Conservation (phyloP, 2,329 filamentous ascomycete genomes). For the Fusarium acutatum region DNA sequence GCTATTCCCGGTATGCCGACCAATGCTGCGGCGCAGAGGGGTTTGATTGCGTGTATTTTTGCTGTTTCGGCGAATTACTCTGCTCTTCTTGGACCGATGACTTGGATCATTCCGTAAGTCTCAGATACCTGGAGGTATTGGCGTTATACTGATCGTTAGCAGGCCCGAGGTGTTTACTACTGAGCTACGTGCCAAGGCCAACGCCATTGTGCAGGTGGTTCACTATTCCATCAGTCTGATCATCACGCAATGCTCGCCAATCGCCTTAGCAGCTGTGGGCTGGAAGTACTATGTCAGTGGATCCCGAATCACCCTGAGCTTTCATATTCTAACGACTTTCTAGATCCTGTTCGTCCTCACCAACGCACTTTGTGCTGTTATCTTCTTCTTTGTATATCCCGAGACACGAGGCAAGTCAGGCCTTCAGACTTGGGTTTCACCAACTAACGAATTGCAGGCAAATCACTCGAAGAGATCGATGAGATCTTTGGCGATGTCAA, state of each 20-base stretch:
- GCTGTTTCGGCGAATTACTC: conserved; percentile 46
- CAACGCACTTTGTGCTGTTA: conserved; percentile 48
- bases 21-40: conserved; percentile 49
- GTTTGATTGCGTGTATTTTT: conserved; percentile 53
- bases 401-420: conserved; percentile 47
- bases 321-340: fast-evolving
- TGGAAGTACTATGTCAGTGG: conserved; percentile 52
- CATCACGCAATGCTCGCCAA: conserved; percentile 53
- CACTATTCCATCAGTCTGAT: conserved; percentile 52
- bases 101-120: conserved; percentile 53
- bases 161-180: conserved; percentile 54
- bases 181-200: conserved; percentile 52
- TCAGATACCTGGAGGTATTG: fast-evolving
- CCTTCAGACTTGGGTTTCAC: fast-evolving
- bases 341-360: conserved; percentile 52
- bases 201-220: conserved; percentile 52
- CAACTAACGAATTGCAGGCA: conserved; percentile 36
- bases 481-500: conserved; percentile 52
- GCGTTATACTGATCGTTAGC: fast-evolving
- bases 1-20: conserved; percentile 48
- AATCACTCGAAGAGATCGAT: conserved; percentile 52
- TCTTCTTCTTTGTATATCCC: conserved; percentile 49
- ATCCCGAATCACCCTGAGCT: fast-evolving
- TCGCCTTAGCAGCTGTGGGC: conserved; percentile 49
- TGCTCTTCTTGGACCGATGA: conserved; percentile 51